Percentiles rank a stretch among this genome's conserved stretches.
Conservation (phyloP, 1,139 yeast genomes). For the Geotrichum australiense region DNA sequence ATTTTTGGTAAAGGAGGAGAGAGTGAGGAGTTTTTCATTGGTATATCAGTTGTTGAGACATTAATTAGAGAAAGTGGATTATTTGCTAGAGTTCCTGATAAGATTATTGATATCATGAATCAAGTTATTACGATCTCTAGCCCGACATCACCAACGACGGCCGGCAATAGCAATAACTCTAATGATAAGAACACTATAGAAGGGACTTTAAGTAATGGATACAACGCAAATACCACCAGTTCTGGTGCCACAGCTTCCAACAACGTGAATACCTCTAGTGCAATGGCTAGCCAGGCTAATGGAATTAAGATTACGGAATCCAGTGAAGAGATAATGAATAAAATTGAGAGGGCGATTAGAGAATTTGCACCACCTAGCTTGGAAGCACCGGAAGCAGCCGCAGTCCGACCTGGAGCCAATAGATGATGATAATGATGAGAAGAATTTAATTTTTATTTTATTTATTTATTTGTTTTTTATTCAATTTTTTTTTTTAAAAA, state of each 20-base stretch:
- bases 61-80: constrained; percentile 80
- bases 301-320: neutral
- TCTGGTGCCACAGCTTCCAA: neutral
- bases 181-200: too few relatives aligned
- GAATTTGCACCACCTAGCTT: constrained; percentile 3
- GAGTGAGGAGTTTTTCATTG: constrained; percentile 73
- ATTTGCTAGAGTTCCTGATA: constrained; percentile 72
- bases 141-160: neutral
- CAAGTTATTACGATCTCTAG: neutral
- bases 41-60: constrained; percentile 78
- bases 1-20: constrained; percentile 41
- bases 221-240: too few relatives aligned
- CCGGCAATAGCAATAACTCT: neutral
- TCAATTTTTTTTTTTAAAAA: too few relatives aligned
- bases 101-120: constrained; percentile 34
- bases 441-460: too few relatives aligned
- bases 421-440: too few relatives aligned
- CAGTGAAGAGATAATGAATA: constrained; percentile 4
- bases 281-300: neutral
- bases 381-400: constrained; percentile 2
- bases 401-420: constrained; percentile 63
- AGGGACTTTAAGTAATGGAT: too few relatives aligned
- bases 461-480: too few relatives aligned
- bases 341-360: constrained; percentile 2
- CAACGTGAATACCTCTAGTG: too few relatives aligned